Base-by-base conservation (phyloP, 2,329 filamentous ascomycete genomes). In the Daldinia sp. region DNA sequence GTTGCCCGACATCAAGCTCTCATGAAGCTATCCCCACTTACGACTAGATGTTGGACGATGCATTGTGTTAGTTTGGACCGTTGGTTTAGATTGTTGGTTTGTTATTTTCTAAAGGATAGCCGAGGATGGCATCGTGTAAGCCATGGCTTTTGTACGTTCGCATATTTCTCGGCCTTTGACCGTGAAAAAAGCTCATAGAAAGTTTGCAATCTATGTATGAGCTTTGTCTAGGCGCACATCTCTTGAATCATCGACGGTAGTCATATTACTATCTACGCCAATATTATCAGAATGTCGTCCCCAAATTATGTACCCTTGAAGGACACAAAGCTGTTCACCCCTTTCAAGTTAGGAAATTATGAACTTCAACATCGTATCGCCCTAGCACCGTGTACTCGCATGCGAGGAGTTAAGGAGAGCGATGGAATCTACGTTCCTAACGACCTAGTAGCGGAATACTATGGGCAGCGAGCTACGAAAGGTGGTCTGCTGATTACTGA, bases 401-500 rank as follows among this genome's bases (percentile, higher is more conserved):
- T 79, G 75, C 72, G 77, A 37, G 74, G 72, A 23, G 76, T 74
- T 10, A 69, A 74, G 7, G 77, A 79, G 67, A 79, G 76, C 5
- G 73, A 74, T 6, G 79, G 79, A 20, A 68, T 81, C 23, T 65
- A 78, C 26, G 76, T 81, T 6, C 79, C 80, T 12, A 76, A 20
- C 57, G 75, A 50, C 65, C 63, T 80, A 75, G 69, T 73, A 26
- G 72, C 65, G 4, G 42, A 75, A 48, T 77, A 77, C 59, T 77
- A 77, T 44, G 55, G 62, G 15, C 68, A 71, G 46, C 73, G 75
- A 9, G 72, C 74, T 1, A 71, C 42, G 18, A 57, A 66, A 15
- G 75, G 75, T 13, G 74, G 73, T 2, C 78, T 90, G 3, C 79
- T 89, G 51, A 83, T 90, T 72, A 84, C 83, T 20, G 88, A 90